Evolutionary conservation across 2,329 filamentous ascomycete genomes (phyloP), one percentile per base, ranked within the genome.

Genomic region (Colletotrichum phormii): DNA sequence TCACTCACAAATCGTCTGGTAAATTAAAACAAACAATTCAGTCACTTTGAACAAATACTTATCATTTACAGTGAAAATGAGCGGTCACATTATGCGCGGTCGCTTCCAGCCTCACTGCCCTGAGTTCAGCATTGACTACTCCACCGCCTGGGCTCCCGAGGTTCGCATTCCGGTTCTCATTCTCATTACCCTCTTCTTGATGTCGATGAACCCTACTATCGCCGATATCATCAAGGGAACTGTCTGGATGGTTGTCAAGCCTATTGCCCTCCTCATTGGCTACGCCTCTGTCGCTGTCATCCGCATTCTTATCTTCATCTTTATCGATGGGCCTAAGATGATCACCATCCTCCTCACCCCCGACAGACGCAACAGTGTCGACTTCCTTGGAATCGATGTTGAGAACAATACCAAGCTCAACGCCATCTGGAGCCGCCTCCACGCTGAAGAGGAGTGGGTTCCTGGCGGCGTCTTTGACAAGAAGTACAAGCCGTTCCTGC

Each of bases 391-490:
- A 15, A 4, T 65, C 15, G 64, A 73, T 5, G 26, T 55, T 5
- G 51, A 63, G 37, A 64, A 72, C 62, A 72, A 63, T n/a, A 60
- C 71, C 35, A 73, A 71, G 55, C 67, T 73, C 35, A 73, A 73
- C 31, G 49, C 55, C n/a, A 66, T 71, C 67, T 67, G 64, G 57
- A 42, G 61, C 51, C 62, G 57, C 7, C 49, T 72, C 37, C 57
- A 62, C 31, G 42, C 63, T 18, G 51, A 60, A 24, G 67, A 62
- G 9, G 49, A 58, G 33, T 49, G 31, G 57, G 42, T 53, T 9
- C 49, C 67, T 8, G 57, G 51, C 9, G 31, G 67, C n/a, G 62
- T 73, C 51, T 66, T 62, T 2, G 71, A 73, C n/a, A 73, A 73
- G 33, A 71, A 72, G 67, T 72, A 73, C 26, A 71, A 71, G 51